These are phyloP conservation scores for Auxenochlorella pyrenoidosa DNA, from an alignment of 139 green algal genomes.

Conservation along the genomic window DNA sequence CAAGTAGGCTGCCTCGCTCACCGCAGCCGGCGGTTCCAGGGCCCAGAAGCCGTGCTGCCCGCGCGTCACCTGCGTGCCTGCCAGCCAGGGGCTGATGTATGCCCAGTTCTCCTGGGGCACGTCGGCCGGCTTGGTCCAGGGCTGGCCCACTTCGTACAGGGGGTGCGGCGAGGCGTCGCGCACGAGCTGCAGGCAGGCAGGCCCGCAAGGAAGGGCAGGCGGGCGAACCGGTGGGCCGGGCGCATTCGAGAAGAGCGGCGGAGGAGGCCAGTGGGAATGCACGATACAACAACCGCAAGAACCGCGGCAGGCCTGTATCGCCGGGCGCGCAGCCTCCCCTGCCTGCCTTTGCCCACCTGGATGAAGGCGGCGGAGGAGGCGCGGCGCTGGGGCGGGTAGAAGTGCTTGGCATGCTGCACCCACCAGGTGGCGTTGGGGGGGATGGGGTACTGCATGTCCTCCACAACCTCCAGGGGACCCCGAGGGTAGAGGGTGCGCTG, in stretches of 20 bases:
- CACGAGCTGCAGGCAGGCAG: background rate
- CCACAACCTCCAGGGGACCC: background rate
- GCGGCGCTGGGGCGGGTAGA: background rate
- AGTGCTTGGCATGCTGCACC: background rate
- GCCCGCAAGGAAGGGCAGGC: background rate
- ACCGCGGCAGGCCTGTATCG: background rate
- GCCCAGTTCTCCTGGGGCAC: background rate
- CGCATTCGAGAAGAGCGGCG: background rate
- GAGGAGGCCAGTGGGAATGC: background rate
- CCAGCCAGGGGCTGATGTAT: background rate
- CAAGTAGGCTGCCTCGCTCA: background rate
- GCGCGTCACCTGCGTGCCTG: background rate
- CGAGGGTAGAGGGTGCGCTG: background rate
- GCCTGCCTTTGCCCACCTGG: background rate
- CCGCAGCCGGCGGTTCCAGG: background rate
- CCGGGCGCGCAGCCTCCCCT: no score
- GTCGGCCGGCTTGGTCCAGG: background rate
- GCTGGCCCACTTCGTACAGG: background rate
- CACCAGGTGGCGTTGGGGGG: slow-evolving; percentile 4
- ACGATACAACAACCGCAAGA: background rate
- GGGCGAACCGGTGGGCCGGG: background rate
- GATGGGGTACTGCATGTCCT: background rate
- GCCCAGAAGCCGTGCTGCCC: slow-evolving; percentile 6
- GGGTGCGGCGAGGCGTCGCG: background rate
- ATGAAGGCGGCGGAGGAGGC: background rate